Evolutionary conservation across 1,284 basidiomycete species (phyloP).

Genomic region (Moesziomyces antarcticus): DNA sequence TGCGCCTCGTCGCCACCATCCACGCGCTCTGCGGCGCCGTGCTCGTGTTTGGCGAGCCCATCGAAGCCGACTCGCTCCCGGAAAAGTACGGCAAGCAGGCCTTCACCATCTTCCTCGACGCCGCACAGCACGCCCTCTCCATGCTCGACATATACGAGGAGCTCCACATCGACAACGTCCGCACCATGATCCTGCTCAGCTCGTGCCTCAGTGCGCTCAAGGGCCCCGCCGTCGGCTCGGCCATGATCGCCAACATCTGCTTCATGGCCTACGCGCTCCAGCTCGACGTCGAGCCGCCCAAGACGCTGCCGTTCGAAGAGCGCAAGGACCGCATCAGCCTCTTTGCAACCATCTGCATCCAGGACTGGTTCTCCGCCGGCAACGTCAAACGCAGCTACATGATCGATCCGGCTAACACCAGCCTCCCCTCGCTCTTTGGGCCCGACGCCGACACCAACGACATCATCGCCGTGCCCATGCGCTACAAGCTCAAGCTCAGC

Average conservation of each 20-base stretch:
- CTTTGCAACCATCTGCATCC: slow-evolving; percentile 42
- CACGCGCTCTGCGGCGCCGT: slow-evolving; percentile 40
- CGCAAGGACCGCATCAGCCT: slow-evolving; percentile 50
- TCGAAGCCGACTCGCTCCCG: slow-evolving; percentile 19
- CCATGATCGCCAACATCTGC: slow-evolving; percentile 41
- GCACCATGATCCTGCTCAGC: slow-evolving; percentile 37
- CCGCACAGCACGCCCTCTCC: slow-evolving; percentile 47
- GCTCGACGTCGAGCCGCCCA: slow-evolving; percentile 56
- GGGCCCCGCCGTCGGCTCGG: slow-evolving; percentile 44
- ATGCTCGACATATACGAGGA: slow-evolving; percentile 56
- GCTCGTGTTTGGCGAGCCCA: slow-evolving; percentile 38
- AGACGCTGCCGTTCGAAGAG: slow-evolving; percentile 40
- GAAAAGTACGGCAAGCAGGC: slow-evolving; percentile 30
- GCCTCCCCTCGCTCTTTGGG: slow-evolving; percentile 43
- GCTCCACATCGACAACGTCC: slow-evolving; percentile 52
- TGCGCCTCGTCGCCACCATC: slow-evolving; percentile 41
- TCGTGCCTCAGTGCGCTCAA: slow-evolving; percentile 39
- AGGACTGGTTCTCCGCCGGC: slow-evolving; percentile 53
- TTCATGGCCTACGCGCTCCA: slow-evolving; percentile 53
- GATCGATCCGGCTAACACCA: slow-evolving; percentile 45
- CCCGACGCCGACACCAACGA: slow-evolving; percentile 43
- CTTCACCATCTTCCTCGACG: slow-evolving; percentile 48
- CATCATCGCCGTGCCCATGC: slow-evolving; percentile 29
- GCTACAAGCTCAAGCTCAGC: slow-evolving; percentile 42
- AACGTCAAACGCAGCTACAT: slow-evolving; percentile 48